These are phyloP conservation scores for Pleoardoris graminearum DNA, from an alignment of 2,329 filamentous ascomycete species.

Conservation along the genomic window DNA sequence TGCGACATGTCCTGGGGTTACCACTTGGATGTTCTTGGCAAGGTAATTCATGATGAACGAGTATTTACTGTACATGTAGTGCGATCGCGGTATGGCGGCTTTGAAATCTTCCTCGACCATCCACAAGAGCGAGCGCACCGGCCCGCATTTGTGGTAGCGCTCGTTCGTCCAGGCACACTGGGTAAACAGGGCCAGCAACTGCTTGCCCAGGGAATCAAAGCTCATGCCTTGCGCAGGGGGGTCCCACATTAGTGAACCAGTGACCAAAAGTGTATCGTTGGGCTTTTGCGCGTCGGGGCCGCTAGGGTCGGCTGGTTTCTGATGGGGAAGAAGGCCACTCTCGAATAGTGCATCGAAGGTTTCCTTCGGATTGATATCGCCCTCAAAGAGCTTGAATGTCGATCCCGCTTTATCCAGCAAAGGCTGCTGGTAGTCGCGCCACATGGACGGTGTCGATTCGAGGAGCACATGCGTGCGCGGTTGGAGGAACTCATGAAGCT, in stretches of 20 bases:
- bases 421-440: constrained; percentile 61
- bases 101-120: constrained; percentile 63
- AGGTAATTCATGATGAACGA: constrained; percentile 64
- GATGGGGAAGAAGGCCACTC: constrained; percentile 58
- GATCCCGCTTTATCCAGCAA: constrained; percentile 47
- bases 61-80: constrained; percentile 60
- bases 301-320: constrained; percentile 49
- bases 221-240: constrained; percentile 50
- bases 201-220: constrained; percentile 60
- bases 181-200: constrained; percentile 66
- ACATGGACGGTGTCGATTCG: constrained; percentile 67
- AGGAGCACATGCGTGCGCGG: constrained; percentile 83
- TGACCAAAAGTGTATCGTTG: constrained; percentile 73
- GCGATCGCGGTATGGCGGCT: constrained; percentile 61
- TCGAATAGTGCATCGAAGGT: constrained; percentile 58
- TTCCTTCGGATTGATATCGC: constrained; percentile 26
- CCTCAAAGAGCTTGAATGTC: constrained; percentile 52
- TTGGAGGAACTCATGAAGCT: constrained; percentile 72
- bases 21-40: constrained; percentile 57
- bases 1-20: constrained; percentile 14
- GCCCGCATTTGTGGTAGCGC: constrained; percentile 74
- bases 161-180: constrained; percentile 60
- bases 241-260: constrained; percentile 41
- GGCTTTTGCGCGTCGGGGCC: constrained; percentile 51
- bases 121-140: constrained; percentile 80